A percentile compares a stretch with the other conserved stretches of the same genome.
phyloP scores from a whole-genome alignment of 495 filamentous ascomycete genomes.

The Usnea hakonensis region DNA sequence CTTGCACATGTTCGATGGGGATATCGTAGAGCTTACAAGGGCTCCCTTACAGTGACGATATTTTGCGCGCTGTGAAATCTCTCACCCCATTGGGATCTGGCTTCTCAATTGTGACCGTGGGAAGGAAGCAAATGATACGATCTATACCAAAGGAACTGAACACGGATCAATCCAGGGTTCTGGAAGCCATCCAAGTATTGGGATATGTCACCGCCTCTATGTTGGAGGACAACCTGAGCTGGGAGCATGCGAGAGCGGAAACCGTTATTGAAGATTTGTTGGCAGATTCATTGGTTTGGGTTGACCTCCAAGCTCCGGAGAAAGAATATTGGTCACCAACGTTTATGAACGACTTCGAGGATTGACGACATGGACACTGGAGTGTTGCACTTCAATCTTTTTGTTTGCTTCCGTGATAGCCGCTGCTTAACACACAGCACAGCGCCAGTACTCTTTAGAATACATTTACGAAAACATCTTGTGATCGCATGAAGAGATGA shows the following conservation, averaged over 20 bases:
- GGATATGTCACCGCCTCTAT: slow-evolving; percentile 88
- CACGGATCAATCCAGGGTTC: slow-evolving; percentile 82
- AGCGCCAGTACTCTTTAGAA: slow-evolving; percentile 17
- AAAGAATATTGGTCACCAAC: slow-evolving; percentile 91
- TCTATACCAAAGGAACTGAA: slow-evolving; percentile 95
- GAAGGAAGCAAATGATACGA: slow-evolving; percentile 77
- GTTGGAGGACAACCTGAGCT: slow-evolving; percentile 81
- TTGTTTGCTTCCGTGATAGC: slow-evolving; percentile 12
- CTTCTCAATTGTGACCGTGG: slow-evolving; percentile 74
- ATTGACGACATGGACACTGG: slow-evolving; percentile 11
- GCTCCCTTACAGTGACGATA: slow-evolving; percentile 53
- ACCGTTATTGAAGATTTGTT: slow-evolving; percentile 87
- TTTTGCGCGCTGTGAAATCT: slow-evolving; percentile 80
- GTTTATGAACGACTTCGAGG: slow-evolving; percentile 21
- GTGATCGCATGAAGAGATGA: slow-evolving; percentile 15
- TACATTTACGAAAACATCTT: slow-evolving; percentile 13
- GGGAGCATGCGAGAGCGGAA: slow-evolving; percentile 75
- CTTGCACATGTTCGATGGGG: background rate
- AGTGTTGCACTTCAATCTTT: background rate
- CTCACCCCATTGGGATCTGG: slow-evolving; percentile 81
- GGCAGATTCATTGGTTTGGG: slow-evolving; percentile 89
- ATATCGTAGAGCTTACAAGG: slow-evolving; percentile 3
- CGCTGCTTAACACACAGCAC: slow-evolving; percentile 5
- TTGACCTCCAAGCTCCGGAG: slow-evolving; percentile 78
- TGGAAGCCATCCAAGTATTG: slow-evolving; percentile 78